Evolutionary conservation across 192 early-diverging fungal genomes (phyloP), one percentile per base, ranked within the genome.

Genomic region (Umbelopsis sp.): DNA sequence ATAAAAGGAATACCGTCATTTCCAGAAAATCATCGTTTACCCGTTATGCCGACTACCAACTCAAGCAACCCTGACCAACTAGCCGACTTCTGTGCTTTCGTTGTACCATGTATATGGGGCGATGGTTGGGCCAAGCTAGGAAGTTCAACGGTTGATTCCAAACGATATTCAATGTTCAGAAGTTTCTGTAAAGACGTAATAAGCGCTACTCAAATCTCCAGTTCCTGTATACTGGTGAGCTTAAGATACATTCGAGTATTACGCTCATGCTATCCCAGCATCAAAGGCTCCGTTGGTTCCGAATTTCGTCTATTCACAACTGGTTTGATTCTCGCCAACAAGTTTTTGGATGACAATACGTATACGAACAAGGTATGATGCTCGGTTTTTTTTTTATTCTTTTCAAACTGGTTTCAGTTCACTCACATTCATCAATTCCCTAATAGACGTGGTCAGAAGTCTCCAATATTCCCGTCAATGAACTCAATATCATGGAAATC

Each of bases 401-500:
- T 56, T 70, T 44, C 31, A 43, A n/a, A n/a, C 12, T 36, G 22
- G 36, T 44, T 65, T 44, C 43, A 44, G 7, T 12, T 44, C 47
- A 49, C 47, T 14, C 26, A 14, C 31, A 29, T 14, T 32, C 25
- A 5, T 10, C 31, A 8, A 25, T 56, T 62, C 17, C 17, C 47
- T 44, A 38, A 25, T 41, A 71, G 70, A 71, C 51, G 3, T 95
- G 94, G 94, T 88, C 90, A 11, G 87, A 93, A 68, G 91, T 95
- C 12, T 91, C 89, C 47, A 85, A 90, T 49, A 89, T 95, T 71
- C 90, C 86, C 8, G 86, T 92, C 50, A 72, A 83, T 53, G 92
- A 95, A 73, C 86, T 95, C 52, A 91, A 90, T 52, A 87, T 92
- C 8, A 93, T 93, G 89, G 92, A 92, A 84, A 91, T 91, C 66